phyloP scores from a whole-genome alignment of 768 basidiomycete genomes.

The Termitomyces sp. region DNA sequence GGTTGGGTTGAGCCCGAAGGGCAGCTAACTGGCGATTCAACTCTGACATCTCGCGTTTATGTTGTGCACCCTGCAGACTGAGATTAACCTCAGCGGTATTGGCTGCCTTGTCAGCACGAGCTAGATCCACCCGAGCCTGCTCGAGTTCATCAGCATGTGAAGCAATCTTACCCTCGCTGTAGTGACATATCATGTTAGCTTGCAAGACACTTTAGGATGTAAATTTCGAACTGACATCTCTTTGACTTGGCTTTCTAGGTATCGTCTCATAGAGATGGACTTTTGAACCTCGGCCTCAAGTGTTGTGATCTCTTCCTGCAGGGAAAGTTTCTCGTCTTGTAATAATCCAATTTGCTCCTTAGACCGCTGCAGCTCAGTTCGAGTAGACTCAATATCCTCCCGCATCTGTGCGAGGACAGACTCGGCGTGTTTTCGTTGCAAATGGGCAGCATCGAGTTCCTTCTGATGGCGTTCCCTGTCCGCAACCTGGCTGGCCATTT shows the following conservation, averaged over 20 bases:
- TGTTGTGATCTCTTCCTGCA: constrained; percentile 52
- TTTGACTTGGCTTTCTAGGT: constrained; percentile 56
- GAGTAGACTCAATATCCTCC: constrained; percentile 27
- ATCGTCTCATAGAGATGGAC: constrained; percentile 51
- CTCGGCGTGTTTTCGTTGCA: constrained; percentile 23
- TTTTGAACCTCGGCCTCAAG: constrained; percentile 65
- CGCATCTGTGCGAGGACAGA: constrained; percentile 27
- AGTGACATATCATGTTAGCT: constrained; percentile 2
- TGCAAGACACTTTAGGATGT: not conserved
- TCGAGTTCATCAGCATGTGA: constrained; percentile 34
- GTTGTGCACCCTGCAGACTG: constrained; percentile 57
- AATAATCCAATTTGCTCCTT: constrained; percentile 27
- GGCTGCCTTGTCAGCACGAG: constrained; percentile 49
- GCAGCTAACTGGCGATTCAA: constrained; percentile 52
- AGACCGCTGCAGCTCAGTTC: constrained; percentile 35
- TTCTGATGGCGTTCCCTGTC: constrained; percentile 26
- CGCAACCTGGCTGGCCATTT: constrained; percentile 25
- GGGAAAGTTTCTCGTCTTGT: constrained; percentile 43
- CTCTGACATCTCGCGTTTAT: constrained; percentile 55
- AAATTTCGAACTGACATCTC: constrained; percentile 42
- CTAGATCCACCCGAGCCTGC: constrained; percentile 35
- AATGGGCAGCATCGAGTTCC: constrained; percentile 23
- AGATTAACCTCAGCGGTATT: constrained; percentile 64
- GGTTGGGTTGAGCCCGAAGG: constrained; percentile 47
- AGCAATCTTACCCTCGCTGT: constrained; percentile 42